These are phyloP conservation scores for Cryphonectria nitschkei DNA, from an alignment of 2,329 filamentous ascomycete genomes.

Conservation along the genomic window DNA sequence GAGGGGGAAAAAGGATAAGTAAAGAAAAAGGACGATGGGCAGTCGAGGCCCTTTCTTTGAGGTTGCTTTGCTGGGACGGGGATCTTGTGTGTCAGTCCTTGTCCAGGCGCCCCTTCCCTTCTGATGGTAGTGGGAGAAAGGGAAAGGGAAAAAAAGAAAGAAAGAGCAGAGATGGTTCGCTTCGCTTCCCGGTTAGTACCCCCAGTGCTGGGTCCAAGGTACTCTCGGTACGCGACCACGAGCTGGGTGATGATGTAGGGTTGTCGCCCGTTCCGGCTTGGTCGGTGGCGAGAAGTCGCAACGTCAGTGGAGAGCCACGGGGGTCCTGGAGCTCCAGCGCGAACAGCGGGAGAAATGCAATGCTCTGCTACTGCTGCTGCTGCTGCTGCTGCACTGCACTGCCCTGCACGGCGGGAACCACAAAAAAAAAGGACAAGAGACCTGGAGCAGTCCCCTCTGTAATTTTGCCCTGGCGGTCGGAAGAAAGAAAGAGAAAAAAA, in stretches of 20 bases:
- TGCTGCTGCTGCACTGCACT: no score
- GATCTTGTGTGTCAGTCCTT: constrained; percentile 23
- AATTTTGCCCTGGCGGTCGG: constrained; percentile 7
- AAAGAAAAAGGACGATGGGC: constrained; percentile 28
- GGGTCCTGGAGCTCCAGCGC: constrained; percentile 24
- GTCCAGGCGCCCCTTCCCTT: constrained; percentile 16
- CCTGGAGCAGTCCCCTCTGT: background rate
- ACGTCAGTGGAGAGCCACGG: constrained; percentile 10
- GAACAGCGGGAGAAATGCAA: constrained; percentile 23
- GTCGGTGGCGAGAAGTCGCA: constrained; percentile 27
- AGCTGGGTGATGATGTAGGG: constrained; percentile 19
- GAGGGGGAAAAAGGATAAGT: constrained; percentile 28
- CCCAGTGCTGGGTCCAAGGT: constrained; percentile 2
- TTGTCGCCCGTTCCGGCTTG: constrained; percentile 22
- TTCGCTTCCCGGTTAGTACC: constrained; percentile 29
- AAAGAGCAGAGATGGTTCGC: constrained; percentile 20
- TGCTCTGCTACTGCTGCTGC: background rate
- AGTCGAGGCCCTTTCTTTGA: constrained; percentile 27
- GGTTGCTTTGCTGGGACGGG: constrained; percentile 20
- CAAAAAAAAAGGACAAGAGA: background rate
- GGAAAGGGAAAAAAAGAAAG: background rate
- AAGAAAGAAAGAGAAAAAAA: background rate
- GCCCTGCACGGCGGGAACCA: background rate
- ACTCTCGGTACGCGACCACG: constrained; percentile 5
- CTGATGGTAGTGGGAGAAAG: background rate